A percentile compares a stretch with the other conserved stretches of the same genome.
Conservation (phyloP, 2,329 filamentous ascomycete genomes). For the Metarhizium album region DNA sequence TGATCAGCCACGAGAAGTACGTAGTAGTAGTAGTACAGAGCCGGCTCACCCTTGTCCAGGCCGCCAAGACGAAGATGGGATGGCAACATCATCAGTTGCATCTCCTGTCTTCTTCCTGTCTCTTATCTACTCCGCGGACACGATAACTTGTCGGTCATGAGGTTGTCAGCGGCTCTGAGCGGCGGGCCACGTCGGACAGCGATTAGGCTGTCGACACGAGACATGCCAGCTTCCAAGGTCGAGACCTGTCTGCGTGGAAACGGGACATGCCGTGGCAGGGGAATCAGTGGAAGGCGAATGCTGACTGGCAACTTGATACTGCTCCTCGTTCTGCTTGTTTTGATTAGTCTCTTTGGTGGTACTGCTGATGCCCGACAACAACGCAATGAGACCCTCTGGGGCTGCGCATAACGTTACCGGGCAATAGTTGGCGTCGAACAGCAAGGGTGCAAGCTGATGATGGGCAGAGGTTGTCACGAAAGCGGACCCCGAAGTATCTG, state of each 20-base stretch:
- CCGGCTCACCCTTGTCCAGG: neutral
- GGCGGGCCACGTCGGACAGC: slow-evolving; percentile 17
- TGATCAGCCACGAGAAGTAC: neutral
- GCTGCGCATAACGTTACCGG: slow-evolving; percentile 7
- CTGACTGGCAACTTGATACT: slow-evolving; percentile 2
- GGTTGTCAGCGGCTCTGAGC: neutral
- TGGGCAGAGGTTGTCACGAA: neutral
- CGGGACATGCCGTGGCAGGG: neutral
- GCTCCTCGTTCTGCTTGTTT: no score
- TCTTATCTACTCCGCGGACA: no score
- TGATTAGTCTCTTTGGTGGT: neutral
- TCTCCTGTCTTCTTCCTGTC: neutral
- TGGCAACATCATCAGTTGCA: neutral
- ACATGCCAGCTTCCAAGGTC: neutral
- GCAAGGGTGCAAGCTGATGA: slow-evolving; percentile 3
- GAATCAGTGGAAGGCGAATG: neutral
- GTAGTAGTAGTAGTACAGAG: no score
- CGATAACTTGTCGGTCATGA: neutral
- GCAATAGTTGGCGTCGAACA: slow-evolving; percentile 6
- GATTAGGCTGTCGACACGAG: slow-evolving; percentile 15
- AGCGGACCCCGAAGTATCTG: slow-evolving; percentile 5
- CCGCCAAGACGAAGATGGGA: neutral
- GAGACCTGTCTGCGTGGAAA: neutral
- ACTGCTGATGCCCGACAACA: slow-evolving; percentile 17
- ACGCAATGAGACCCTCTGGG: slow-evolving; percentile 2